phyloP scores from a whole-genome alignment of 1,139 yeast species.

The Candida sanyaensis region DNA sequence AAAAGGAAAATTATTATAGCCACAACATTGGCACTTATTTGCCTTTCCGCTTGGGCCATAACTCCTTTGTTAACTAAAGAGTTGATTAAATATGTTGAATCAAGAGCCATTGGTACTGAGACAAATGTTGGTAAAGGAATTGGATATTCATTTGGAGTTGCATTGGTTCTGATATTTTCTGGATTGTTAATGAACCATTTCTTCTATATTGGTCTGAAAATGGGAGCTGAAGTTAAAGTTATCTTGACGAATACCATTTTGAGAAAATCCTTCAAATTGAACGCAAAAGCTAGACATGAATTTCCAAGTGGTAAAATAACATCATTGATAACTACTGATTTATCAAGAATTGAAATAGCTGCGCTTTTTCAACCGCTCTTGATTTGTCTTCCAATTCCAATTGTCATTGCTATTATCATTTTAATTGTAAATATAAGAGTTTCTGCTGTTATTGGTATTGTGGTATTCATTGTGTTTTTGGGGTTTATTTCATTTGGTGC shows the following conservation, averaged over 20 bases:
- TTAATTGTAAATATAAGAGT: constrained; percentile 37
- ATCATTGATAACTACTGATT: constrained; percentile 43
- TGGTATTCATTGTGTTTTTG: constrained; percentile 28
- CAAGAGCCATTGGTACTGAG: constrained; percentile 23
- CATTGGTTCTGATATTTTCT: constrained; percentile 22
- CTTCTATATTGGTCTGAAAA: constrained; percentile 31
- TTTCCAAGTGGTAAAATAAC: constrained; percentile 72
- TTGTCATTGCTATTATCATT: constrained; percentile 33
- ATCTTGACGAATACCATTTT: constrained; percentile 66
- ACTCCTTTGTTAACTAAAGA: constrained; percentile 49
- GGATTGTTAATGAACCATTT: constrained; percentile 30
- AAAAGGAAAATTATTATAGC: no score
- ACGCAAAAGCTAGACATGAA: constrained; percentile 58
- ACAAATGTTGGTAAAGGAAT: constrained; percentile 29
- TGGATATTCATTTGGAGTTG: constrained; percentile 28
- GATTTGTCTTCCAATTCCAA: constrained; percentile 29
- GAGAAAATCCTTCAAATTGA: constrained; percentile 63
- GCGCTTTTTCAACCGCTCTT: constrained; percentile 33
- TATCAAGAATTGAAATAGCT: constrained; percentile 38
- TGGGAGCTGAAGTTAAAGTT: constrained; percentile 69
- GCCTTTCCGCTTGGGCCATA: constrained; percentile 50
- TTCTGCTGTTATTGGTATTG: constrained; percentile 37
- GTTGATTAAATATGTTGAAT: constrained; percentile 43
- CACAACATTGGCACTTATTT: constrained; percentile 58
- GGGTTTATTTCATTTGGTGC: constrained; percentile 23